phyloP scores from a whole-genome alignment of 371 early-diverging fungal species.

The Lichtheimia ramosa region DNA sequence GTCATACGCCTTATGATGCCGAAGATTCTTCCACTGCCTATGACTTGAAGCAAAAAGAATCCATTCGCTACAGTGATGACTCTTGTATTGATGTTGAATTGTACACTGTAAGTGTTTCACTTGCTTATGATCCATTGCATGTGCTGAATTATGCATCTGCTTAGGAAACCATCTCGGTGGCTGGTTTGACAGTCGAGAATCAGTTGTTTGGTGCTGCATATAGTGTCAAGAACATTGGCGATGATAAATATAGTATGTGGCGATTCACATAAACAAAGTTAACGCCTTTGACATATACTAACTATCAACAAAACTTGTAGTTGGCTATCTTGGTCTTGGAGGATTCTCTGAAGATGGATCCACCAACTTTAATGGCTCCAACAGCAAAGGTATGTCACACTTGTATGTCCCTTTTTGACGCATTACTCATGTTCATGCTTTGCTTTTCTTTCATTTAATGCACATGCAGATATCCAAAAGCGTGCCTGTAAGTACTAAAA shows the following conservation, averaged over 20 bases:
- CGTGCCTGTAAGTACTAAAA: conserved; percentile 15
- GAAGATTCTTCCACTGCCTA: conserved; percentile 35
- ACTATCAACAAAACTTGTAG: conserved; percentile 9
- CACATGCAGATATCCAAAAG: neutral
- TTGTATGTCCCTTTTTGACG: too few relatives aligned
- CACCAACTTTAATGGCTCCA: conserved; percentile 27
- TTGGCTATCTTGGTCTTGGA: conserved; percentile 42
- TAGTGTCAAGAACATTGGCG: conserved; percentile 38
- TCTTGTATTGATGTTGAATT: conserved; percentile 42
- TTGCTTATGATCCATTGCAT: neutral
- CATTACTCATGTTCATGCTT: neutral
- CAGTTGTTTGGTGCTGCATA: conserved; percentile 45
- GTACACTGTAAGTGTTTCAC: conserved; percentile 27
- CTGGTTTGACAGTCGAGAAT: conserved; percentile 33
- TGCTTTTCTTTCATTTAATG: neutral
- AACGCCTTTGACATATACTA: neutral
- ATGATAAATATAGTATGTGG: conserved; percentile 39
- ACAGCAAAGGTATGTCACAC: conserved; percentile 17
- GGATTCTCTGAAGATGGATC: conserved; percentile 39
- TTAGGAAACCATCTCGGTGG: conserved; percentile 43
- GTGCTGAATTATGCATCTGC: neutral
- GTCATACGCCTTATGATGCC: conserved; percentile 27
- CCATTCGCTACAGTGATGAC: conserved; percentile 39
- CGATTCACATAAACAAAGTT: neutral
- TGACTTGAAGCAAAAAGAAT: conserved; percentile 34